A percentile compares a stretch with the other conserved stretches of the same genome.
phyloP scores from a whole-genome alignment of 2,329 filamentous ascomycete species.

The Pyricularia sp. region DNA sequence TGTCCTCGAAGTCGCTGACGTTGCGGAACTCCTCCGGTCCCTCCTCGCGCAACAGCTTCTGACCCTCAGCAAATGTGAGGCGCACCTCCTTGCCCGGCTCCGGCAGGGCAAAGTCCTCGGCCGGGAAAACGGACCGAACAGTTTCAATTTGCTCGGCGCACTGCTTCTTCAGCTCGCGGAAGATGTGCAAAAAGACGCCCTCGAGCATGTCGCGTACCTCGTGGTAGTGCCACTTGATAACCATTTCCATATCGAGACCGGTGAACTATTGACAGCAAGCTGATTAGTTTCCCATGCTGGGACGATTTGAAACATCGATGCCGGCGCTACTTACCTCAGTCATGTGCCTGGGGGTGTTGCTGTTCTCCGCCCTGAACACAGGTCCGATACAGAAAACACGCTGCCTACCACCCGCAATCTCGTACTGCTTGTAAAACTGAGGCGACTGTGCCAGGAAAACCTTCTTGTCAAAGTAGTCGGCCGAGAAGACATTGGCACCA shows the following conservation, averaged over 20 bases:
- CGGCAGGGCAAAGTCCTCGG: slow-evolving; percentile 68
- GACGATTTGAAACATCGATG: neutral
- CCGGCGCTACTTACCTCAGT: slow-evolving; percentile 46
- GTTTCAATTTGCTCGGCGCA: slow-evolving; percentile 66
- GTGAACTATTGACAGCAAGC: slow-evolving; percentile 47
- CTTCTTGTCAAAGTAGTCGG: slow-evolving; percentile 81
- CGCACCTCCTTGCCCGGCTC: slow-evolving; percentile 65
- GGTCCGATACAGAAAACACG: slow-evolving; percentile 71
- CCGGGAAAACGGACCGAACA: slow-evolving; percentile 65
- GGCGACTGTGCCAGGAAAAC: slow-evolving; percentile 75
- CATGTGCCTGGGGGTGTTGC: slow-evolving; percentile 76
- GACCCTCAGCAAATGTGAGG: slow-evolving; percentile 68
- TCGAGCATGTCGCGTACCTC: slow-evolving; percentile 68
- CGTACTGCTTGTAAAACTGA: slow-evolving; percentile 82
- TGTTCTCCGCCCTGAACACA: slow-evolving; percentile 80
- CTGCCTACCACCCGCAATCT: slow-evolving; percentile 71
- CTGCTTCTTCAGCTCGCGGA: slow-evolving; percentile 58
- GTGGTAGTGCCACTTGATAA: slow-evolving; percentile 68
- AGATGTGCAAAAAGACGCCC: slow-evolving; percentile 67
- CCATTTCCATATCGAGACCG: slow-evolving; percentile 84
- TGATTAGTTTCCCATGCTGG: slow-evolving; percentile 7
- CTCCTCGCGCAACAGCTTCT: slow-evolving; percentile 67
- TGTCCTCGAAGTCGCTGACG: slow-evolving; percentile 68
- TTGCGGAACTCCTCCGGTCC: slow-evolving; percentile 58
- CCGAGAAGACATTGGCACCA: slow-evolving; percentile 81